Base-by-base conservation (phyloP, 371 early-diverging fungal species). In the Rhizopus microsporus region DNA sequence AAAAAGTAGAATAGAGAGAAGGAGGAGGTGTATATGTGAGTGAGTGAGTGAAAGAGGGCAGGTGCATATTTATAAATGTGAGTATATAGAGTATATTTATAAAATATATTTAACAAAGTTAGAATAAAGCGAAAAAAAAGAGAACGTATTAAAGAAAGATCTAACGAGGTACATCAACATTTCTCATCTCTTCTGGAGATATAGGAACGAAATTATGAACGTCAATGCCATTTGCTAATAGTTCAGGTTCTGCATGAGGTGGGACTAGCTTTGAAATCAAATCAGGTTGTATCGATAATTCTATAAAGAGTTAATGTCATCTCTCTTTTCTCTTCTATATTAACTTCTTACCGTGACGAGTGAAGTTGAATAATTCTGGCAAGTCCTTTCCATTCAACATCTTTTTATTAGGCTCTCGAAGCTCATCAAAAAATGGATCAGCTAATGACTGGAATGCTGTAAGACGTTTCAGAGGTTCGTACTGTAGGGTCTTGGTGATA, bases 391-490 rank as follows among this genome's bases (percentile, higher is more conserved):
- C 94, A 54, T 83, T 89, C 33, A 88, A 74, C 68, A 96, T 77
- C 54, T 72, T 78, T n/a, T 92, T 90, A 51, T 86, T 88, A 12
- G 93, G 93, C 43, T 86, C 72, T 58, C 97, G 86, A 64, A 98
- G 78, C 71, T 95, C 95, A 74, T 97, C 94, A 83, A 99, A 99
- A 85, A 97, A 99, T 40, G 91, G 90, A 69, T 97, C 94, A 16
- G 88, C 77, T 88, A 99, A 87, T 8, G 98, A 94, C 70, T 97
- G 93, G 62, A 94, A 85, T 13, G 99, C 94, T 15, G 95, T 93
- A 56, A 94, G 80, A 39, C 99, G 88, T 40, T 84, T 80, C 23
- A 80, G 69, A 0, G 99, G 99, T 43, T 96, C 95, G 82, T 99
- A 99, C 54, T 94, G 93, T 51, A 99, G 75, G 38, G 99, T 84